A percentile compares a stretch with the other conserved stretches of the same genome.
phyloP scores from a whole-genome alignment of 169 alveolate species.

The Eimeria praecox region DNA sequence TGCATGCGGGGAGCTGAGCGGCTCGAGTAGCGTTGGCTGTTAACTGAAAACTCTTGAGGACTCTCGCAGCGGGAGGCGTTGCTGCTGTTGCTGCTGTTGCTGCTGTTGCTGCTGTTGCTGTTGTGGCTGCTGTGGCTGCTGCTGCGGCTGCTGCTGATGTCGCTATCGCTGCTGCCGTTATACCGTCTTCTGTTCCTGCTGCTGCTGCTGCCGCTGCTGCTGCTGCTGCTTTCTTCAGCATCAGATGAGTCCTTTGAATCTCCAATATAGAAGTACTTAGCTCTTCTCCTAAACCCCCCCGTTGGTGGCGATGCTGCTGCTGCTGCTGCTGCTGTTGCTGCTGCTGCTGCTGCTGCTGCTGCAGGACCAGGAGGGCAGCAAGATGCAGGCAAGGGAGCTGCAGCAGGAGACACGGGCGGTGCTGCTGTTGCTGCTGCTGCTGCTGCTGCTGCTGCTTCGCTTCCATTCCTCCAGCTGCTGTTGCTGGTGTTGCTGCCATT shows the following conservation, averaged over 20 bases:
- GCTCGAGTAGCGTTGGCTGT: background rate
- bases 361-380: constrained; percentile 40
- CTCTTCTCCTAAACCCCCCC: constrained; percentile 33
- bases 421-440: too few relatives aligned
- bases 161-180: background rate
- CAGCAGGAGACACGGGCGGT: too few relatives aligned
- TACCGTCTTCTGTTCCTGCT: background rate
- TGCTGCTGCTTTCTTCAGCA: background rate
- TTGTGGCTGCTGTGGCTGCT: constrained; percentile 5
- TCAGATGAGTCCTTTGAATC: constrained; percentile 21
- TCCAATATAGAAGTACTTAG: constrained; percentile 10
- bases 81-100: constrained; percentile 59
- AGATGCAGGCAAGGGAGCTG: too few relatives aligned
- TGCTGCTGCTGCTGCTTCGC: too few relatives aligned
- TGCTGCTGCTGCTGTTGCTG: background rate
- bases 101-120: background rate
- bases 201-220: constrained; percentile 35
- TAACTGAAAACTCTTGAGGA: background rate
- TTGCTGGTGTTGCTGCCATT: constrained; percentile 12
- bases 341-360: constrained; percentile 29
- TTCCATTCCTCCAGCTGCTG: background rate
- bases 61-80: background rate
- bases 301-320: constrained; percentile 26
- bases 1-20: background rate
- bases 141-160: background rate